Evolutionary conservation across 2,329 filamentous ascomycete genomes (phyloP).

Genomic region (Aspergillus tamarii): DNA sequence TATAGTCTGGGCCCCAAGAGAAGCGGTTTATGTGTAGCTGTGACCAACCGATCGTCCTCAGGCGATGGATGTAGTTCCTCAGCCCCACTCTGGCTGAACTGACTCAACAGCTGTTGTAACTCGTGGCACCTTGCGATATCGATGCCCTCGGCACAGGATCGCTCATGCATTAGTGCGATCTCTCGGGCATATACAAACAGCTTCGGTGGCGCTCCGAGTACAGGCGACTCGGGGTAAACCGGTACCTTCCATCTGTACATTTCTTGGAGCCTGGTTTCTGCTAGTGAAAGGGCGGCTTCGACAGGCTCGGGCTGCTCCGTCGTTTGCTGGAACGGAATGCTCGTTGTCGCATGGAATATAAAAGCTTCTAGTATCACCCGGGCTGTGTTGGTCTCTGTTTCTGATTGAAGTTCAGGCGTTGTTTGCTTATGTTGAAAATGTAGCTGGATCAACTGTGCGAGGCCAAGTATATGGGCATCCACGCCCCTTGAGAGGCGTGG

Average conservation of each 20-base stretch:
- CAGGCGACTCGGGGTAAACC: constrained; percentile 19
- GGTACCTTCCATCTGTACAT: constrained; percentile 7
- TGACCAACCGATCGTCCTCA: neutral
- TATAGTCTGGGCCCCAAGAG: constrained; percentile 21
- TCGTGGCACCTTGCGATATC: neutral
- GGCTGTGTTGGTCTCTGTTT: constrained; percentile 13
- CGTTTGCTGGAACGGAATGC: constrained; percentile 27
- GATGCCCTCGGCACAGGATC: neutral
- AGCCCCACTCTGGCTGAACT: neutral
- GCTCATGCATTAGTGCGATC: constrained; percentile 14
- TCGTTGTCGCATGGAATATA: constrained; percentile 32
- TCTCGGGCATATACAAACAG: constrained; percentile 26
- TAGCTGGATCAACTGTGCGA: constrained; percentile 25
- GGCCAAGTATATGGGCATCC: constrained; percentile 26
- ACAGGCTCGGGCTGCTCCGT: constrained; percentile 10
- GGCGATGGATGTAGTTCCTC: neutral
- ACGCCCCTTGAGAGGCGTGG: constrained; percentile 21
- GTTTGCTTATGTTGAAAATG: neutral
- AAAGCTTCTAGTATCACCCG: constrained; percentile 29
- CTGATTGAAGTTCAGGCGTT: neutral
- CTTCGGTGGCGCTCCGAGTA: constrained; percentile 25
- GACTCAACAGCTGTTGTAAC: constrained; percentile 7
- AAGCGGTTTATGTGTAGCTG: neutral
- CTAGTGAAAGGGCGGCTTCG: constrained; percentile 23
- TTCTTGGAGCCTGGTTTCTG: constrained; percentile 15